Evolutionary conservation across 1,284 basidiomycete species (phyloP).

Genomic region (Takashimella tepidaria): DNA sequence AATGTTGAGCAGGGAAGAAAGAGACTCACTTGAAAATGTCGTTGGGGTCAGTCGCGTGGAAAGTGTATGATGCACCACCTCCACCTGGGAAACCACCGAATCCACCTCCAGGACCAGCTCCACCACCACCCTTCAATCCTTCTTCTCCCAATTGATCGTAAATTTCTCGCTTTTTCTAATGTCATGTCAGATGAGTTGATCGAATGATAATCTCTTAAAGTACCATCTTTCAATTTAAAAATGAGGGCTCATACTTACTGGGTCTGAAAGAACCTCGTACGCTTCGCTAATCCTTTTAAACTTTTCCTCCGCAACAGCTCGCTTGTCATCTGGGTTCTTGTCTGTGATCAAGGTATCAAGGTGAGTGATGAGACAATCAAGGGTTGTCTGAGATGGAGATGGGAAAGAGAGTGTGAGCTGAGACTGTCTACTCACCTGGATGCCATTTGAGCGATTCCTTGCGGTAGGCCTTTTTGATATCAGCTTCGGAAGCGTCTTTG

Average conservation of each 20-base stretch:
- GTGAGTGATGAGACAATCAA: conserved; percentile 53
- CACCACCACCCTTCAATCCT: conserved; percentile 68
- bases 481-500: conserved; percentile 69
- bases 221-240: no score
- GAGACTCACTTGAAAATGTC: conserved; percentile 80
- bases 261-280: conserved; percentile 91
- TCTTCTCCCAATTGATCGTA: conserved; percentile 98
- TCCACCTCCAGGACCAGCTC: conserved; percentile 47
- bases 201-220: neutral
- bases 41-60: conserved; percentile 75
- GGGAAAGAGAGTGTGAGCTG: no score
- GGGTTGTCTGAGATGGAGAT: no score
- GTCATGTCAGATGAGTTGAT: neutral
- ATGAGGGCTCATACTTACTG: conserved; percentile 28
- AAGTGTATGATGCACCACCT: conserved; percentile 53
- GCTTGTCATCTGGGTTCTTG: conserved; percentile 39
- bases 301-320: conserved; percentile 75
- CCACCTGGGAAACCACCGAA: conserved; percentile 54
- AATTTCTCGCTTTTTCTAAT: conserved; percentile 75
- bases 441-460: conserved; percentile 80
- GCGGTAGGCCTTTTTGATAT: conserved; percentile 62
- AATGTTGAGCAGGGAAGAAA: neutral
- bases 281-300: conserved; percentile 98
- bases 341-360: conserved; percentile 10
- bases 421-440: conserved; percentile 88